phyloP scores from a whole-genome alignment of 2,329 filamentous ascomycete genomes.

The Daldinia sp. region DNA sequence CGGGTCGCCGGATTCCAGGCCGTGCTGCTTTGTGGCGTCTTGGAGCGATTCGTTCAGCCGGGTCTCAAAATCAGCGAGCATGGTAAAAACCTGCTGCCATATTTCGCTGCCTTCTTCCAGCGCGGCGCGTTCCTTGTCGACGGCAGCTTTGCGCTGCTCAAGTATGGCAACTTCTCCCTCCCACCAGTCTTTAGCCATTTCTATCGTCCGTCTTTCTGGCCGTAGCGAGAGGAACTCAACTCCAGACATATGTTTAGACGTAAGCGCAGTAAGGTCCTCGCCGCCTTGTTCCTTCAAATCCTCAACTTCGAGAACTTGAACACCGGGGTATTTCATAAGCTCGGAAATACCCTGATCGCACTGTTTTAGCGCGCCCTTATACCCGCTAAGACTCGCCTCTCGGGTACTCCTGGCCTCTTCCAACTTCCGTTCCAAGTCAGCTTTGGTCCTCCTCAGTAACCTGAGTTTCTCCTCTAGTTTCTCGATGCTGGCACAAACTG shows the following conservation, averaged over 20 bases:
- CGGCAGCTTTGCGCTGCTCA: slow-evolving; percentile 65
- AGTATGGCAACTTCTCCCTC: slow-evolving; percentile 70
- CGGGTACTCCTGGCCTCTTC: slow-evolving; percentile 72
- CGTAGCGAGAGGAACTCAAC: slow-evolving; percentile 70
- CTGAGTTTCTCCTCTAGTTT: slow-evolving; percentile 73
- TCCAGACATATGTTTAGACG: slow-evolving; percentile 53
- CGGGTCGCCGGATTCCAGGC: slow-evolving; percentile 47
- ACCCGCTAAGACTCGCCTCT: slow-evolving; percentile 79
- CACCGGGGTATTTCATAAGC: slow-evolving; percentile 69
- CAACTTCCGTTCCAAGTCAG: slow-evolving; percentile 70
- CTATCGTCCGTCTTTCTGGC: slow-evolving; percentile 73
- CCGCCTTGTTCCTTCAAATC: slow-evolving; percentile 51
- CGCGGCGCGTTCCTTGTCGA: slow-evolving; percentile 72
- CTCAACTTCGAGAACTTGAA: slow-evolving; percentile 65
- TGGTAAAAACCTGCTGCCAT: slow-evolving; percentile 72
- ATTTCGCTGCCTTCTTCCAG: slow-evolving; percentile 74
- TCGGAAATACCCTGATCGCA: slow-evolving; percentile 71
- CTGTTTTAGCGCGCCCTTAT: slow-evolving; percentile 73
- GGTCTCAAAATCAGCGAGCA: slow-evolving; percentile 74
- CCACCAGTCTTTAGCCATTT: slow-evolving; percentile 80
- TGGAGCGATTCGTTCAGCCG: slow-evolving; percentile 42
- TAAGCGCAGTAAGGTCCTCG: slow-evolving; percentile 35
- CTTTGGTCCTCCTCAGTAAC: slow-evolving; percentile 69
- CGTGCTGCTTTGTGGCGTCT: slow-evolving; percentile 39
- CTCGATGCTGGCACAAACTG: slow-evolving; percentile 72